Evolutionary conservation across 2,329 filamentous ascomycete species (phyloP), one percentile per base, ranked within the genome.

Genomic region (Cladosporium sphaerospermum): DNA sequence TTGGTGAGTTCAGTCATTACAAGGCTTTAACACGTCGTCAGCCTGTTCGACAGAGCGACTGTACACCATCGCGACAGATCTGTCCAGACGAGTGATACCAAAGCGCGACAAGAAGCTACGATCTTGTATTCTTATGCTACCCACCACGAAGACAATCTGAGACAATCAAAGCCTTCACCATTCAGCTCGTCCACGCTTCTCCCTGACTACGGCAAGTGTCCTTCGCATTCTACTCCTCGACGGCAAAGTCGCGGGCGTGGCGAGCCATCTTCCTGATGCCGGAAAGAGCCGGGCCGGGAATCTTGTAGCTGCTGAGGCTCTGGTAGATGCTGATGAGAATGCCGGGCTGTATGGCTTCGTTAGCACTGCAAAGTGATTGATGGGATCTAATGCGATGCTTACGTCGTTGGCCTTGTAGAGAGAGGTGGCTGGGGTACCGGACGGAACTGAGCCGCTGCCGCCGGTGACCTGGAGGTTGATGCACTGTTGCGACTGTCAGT

Each of bases 301-400:
- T 79, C 18, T 63, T 59, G 63, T 81, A 81, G 40, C 63, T 69
- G 58, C 61, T 64, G 54, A 77, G 63, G 34, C 66, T 61, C 50
- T 69, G 61, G 75, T 84, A 84, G 68, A 85, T 75, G 74, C 79
- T 80, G 74, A 83, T 69, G 56, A 73, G 59, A 62, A 85, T 80
- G 55, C 82, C 82, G 10, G 78, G 66, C 51, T 53, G 14, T 31
- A 8, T 19, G 3, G 19, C 2, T 9, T 18, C 33, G 36, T 53
- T 28, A 53, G 51, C 28, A 11, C 11, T n/a, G 36, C 6, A n/a
- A 2, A n/a, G 36, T n/a, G 14, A 37, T 2, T 37, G 36, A 10
- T 18, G 16, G 16, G 16, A 18, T 18, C 16, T 18, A 18, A 3
- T 13, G 8, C 9, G n/a, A 14, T 32, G 34, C 49, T 52, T 33